Evolutionary conservation across 257 asterid genomes (phyloP).

Genomic region (Prunella vulgaris): DNA sequence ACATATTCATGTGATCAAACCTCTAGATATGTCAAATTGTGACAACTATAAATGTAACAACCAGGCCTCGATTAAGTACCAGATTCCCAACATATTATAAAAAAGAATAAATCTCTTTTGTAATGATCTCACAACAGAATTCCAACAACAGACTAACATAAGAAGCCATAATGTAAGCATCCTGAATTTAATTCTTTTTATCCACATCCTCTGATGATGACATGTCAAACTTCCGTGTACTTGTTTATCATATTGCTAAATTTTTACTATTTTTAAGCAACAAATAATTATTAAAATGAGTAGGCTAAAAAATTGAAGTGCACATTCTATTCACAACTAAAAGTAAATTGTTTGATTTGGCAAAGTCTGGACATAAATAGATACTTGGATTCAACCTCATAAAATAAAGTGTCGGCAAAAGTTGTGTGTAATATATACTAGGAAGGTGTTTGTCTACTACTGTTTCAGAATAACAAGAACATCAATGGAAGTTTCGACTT

Average conservation of each 20-base stretch:
- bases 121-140: neutral
- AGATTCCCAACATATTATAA: neutral
- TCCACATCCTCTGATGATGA: neutral
- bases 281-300: neutral
- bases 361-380: no score
- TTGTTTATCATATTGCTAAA: neutral
- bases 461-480: no score
- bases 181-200: neutral
- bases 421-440: no score
- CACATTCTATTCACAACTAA: neutral
- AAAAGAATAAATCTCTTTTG: neutral
- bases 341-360: neutral
- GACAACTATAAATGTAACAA: slow-evolving; percentile 5
- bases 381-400: no score
- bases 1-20: neutral
- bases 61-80: neutral
- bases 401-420: no score
- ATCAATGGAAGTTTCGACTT: no score
- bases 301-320: neutral
- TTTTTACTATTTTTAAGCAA: neutral
- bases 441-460: no score
- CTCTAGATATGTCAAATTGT: neutral
- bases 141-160: neutral
- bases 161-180: neutral
- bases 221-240: neutral